Evolutionary conservation across 306 rosid species (phyloP), one percentile per base, ranked within the genome.

Genomic region (Pterocarpus macrocarpus): DNA sequence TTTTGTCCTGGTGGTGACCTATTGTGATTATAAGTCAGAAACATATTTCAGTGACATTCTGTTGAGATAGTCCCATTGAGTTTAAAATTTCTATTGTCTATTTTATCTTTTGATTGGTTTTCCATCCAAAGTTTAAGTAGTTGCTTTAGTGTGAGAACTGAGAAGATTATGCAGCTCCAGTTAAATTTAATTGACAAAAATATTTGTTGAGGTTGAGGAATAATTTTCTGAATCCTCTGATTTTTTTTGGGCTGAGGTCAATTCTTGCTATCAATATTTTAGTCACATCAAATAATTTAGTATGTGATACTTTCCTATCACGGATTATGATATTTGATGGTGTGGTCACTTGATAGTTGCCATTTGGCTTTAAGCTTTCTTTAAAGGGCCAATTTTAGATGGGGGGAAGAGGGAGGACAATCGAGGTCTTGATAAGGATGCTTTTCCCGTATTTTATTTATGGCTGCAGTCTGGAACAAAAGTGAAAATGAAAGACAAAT

Each of bases 1-100:
- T 80, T 80, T 80, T 69, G 65, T 80, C 65, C 33, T 7, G 44
- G 69, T 84, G 56, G 22, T 84, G 64, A 5, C 61, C 56, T 3
- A 6, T 39, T 59, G 57, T 64, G 64, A 79, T 64, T 74, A 38
- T 16, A 11, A 53, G 56, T 50, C 17, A 61, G 30, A 43, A 65
- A 9, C 2, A 14, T 84, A 5, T 43, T 57, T 41, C 56, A 47
- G 81, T 75, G 81, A 50, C 44, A 33, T 64, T 79, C 53, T 71
- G 38, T 64, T 81, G 65, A 73, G 64, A 75, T 67, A 30, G 69
- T 49, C 52, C 56, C 17, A 28, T 11, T 69, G 79, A 75, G 69
- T 56, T 43, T 33, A 2, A n/a, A 84, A 33, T 79, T 71, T 43
- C 69, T 49, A 2, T 59, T 5, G 59, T 5, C 35, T 10, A 4